Base-by-base conservation (phyloP, 1,139 yeast species). In the Blastobotrys apis region DNA sequence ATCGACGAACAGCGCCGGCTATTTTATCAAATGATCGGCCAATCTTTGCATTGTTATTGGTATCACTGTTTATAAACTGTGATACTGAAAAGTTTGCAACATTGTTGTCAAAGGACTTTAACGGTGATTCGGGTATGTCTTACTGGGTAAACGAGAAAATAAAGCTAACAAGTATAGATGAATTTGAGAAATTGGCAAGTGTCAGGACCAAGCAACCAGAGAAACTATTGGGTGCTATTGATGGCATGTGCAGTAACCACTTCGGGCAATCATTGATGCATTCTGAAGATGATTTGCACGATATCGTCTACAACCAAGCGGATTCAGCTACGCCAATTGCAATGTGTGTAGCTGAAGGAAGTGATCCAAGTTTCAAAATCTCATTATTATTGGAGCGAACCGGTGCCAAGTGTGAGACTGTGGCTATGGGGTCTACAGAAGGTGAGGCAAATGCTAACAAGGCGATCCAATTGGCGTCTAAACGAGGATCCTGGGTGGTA, bases 391-490 rank as follows among this genome's bases (percentile, higher is more conserved):
- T 84, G 0, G 51, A 53, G 3, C 41, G 50, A 15, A 51, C 52
- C 3, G 50, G 54, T 0, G 35, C 44, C 1, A 57, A 61, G 5
- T 60, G 79, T 33, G 58, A 61, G 0, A 64, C 76, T 1, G 72
- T 85, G 27, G 78, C 96, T 0, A 72, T 88, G 77, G 97, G 97
- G 0, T 78, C 95, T 0, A 63, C 63, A 26, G 95, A 87, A 61
- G 83, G 87, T 13, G 63, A 71, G 4, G 73, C 67, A 8, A 65
- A 69, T 36, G 94, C 90, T 0, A 76, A 74, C 33, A 65, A 67
- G 38, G 77, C 78, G 16, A 63, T 88, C n/a, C 62, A 64, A 2
- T 60, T 57, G 9, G 77, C 78, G 0, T 58, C 73, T 1, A 64
- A 61, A 21, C 62, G 60, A 3, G 86, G 84, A 0, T 56, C 63